Conservation (phyloP, 2,329 filamentous ascomycete species). For the Xylariomycetidae sp. region DNA sequence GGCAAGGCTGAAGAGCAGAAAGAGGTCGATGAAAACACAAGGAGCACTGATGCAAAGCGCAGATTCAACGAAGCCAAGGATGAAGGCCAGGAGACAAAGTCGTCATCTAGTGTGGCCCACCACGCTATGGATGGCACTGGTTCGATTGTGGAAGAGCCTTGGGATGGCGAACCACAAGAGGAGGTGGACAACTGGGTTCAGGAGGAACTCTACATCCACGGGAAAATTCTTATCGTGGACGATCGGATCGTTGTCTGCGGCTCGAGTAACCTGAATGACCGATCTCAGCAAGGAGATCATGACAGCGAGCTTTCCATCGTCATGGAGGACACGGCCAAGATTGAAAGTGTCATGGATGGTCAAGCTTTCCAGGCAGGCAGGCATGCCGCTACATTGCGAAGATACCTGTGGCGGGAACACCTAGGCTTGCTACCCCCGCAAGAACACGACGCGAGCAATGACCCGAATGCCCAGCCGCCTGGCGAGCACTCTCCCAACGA, state of each 20-base stretch:
- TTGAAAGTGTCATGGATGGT: constrained; percentile 75
- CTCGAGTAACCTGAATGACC: constrained; percentile 88
- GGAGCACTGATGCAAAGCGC: constrained; percentile 43
- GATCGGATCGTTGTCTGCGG: constrained; percentile 82
- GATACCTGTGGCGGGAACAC: constrained; percentile 87
- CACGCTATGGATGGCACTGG: constrained; percentile 71
- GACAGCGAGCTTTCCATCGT: constrained; percentile 89
- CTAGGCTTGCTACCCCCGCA: constrained; percentile 76
- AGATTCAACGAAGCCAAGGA: constrained; percentile 47
- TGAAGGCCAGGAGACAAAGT: constrained; percentile 30
- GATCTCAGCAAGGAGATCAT: constrained; percentile 80
- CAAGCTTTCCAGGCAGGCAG: constrained; percentile 71
- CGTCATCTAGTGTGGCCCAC: constrained; percentile 59
- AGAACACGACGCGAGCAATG: constrained; percentile 59
- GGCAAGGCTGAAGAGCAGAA: constrained; percentile 34
- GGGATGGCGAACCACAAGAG: constrained; percentile 69
- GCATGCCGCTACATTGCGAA: constrained; percentile 74
- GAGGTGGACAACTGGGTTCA: constrained; percentile 90
- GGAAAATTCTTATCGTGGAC: constrained; percentile 84
- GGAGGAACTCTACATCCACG: constrained; percentile 94
- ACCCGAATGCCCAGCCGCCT: constrained; percentile 72
- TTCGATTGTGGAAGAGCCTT: constrained; percentile 63
- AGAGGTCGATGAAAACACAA: constrained; percentile 27
- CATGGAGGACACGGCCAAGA: constrained; percentile 72
- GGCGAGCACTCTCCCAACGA: constrained; percentile 63